Conservation (phyloP, 1,284 basidiomycete species). For the Marasmius tenuissimus region DNA sequence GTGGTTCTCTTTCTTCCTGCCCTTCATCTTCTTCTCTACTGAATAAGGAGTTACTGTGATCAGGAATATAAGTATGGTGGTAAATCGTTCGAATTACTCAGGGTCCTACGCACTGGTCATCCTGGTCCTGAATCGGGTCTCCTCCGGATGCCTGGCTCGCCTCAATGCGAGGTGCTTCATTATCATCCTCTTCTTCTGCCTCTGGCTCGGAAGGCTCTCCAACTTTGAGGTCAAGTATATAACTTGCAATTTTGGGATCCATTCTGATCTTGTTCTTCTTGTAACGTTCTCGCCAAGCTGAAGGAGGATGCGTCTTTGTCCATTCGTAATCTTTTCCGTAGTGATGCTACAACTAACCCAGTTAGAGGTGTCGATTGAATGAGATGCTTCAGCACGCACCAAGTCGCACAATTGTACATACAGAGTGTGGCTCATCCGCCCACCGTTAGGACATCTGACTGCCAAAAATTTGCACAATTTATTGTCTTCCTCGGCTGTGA, state of each 20-base stretch:
- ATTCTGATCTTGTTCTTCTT: constrained; percentile 55
- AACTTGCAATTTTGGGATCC: constrained; percentile 42
- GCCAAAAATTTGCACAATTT: constrained; percentile 10
- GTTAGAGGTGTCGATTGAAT: not conserved
- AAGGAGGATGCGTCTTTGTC: constrained; percentile 66
- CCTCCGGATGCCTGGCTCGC: not conserved
- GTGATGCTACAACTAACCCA: not conserved
- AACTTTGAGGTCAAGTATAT: not conserved
- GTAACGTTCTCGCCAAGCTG: constrained; percentile 70
- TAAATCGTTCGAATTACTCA: not conserved
- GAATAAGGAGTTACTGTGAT: not conserved
- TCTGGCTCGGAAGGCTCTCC: not conserved
- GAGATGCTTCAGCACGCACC: not conserved
- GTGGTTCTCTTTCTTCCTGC: not conserved
- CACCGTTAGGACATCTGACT: constrained; percentile 8
- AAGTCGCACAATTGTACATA: not conserved
- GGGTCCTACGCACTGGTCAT: not conserved
- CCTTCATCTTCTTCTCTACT: not conserved
- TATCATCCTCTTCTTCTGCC: not conserved
- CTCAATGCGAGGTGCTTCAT: not conserved
- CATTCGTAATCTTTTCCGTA: constrained; percentile 28
- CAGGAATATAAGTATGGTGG: not conserved
- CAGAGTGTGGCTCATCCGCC: not conserved
- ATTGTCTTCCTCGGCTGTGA: constrained; percentile 6
- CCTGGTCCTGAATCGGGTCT: not conserved